phyloP scores from a whole-genome alignment of 1,139 yeast species.

The Kodamaea sp. region DNA sequence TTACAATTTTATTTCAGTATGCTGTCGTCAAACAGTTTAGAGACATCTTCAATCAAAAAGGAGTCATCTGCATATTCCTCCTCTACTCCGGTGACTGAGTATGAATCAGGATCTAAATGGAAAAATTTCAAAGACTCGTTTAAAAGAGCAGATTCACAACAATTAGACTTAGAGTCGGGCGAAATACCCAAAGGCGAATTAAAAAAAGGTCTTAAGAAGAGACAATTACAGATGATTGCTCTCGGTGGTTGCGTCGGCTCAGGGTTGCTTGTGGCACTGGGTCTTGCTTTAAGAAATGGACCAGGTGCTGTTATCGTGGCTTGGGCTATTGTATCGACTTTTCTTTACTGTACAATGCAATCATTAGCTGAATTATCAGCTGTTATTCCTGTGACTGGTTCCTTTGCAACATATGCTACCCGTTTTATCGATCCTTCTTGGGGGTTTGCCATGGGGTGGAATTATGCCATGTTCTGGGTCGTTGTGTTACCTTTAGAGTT shows the following conservation, averaged over 20 bases:
- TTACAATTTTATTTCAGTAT: too few species aligned
- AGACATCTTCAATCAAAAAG: too few species aligned
- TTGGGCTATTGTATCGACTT: conserved; percentile 41
- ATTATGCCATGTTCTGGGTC: conserved; percentile 67
- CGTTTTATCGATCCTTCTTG: conserved; percentile 66
- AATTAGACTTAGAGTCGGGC: conserved; percentile 6
- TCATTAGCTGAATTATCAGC: conserved; percentile 68
- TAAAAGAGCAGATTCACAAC: conserved; percentile 22
- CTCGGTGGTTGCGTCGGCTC: conserved; percentile 40
- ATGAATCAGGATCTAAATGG: conserved; percentile 17
- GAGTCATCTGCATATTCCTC: too few species aligned
- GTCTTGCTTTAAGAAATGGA: conserved; percentile 35
- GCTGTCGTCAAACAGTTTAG: too few species aligned
- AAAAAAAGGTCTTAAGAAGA: conserved; percentile 28
- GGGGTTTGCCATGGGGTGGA: conserved; percentile 76
- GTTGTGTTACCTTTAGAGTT: conserved; percentile 66
- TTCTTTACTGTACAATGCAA: conserved; percentile 63
- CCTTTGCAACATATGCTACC: conserved; percentile 64
- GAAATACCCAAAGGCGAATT: conserved; percentile 11
- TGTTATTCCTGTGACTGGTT: conserved; percentile 65
- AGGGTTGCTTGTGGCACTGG: conserved; percentile 36
- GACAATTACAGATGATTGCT: conserved; percentile 38
- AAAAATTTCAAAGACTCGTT: conserved; percentile 31
- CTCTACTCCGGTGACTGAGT: background rate
- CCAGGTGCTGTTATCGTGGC: conserved; percentile 40